These are phyloP conservation scores for Fusarium sp. DNA, from an alignment of 2,329 filamentous ascomycete species.

Conservation along the genomic window DNA sequence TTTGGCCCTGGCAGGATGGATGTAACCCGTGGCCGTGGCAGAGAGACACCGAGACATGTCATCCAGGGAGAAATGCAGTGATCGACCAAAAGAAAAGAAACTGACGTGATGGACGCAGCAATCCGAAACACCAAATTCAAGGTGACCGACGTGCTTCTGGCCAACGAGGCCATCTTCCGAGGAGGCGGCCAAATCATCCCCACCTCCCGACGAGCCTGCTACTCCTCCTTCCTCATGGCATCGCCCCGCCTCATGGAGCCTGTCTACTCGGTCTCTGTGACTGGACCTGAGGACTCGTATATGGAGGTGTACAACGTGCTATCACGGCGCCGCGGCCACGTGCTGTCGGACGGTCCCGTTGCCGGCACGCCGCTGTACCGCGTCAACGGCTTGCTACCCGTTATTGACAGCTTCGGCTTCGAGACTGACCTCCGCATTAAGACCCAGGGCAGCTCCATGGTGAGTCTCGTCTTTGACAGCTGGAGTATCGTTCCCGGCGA, in stretches of 20 bases:
- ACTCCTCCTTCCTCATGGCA: conserved; percentile 97
- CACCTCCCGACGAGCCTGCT: conserved; percentile 90
- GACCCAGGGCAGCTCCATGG: conserved; percentile 90
- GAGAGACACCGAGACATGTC: not conserved
- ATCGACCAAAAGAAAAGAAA: conserved; percentile 13
- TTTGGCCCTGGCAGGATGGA: conserved; percentile 19
- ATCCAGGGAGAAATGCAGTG: conserved; percentile 3
- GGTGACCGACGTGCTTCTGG: conserved; percentile 89
- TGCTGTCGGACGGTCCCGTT: conserved; percentile 92
- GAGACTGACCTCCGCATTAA: conserved; percentile 97
- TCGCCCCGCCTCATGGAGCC: conserved; percentile 97
- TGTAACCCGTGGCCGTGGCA: conserved; percentile 16
- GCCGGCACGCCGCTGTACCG: conserved; percentile 94
- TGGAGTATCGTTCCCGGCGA: conserved; percentile 98
- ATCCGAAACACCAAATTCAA: conserved; percentile 99
- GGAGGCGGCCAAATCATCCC: conserved; percentile 98
- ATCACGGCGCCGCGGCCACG: conserved; percentile 88
- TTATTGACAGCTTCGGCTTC: conserved; percentile 98
- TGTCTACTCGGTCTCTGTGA: conserved; percentile 92
- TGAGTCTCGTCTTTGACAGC: conserved; percentile 92
- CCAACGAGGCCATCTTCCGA: conserved; percentile 90
- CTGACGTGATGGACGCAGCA: conserved; percentile 62
- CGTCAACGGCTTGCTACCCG: conserved; percentile 90
- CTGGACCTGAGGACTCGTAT: conserved; percentile 89
- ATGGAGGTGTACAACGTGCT: conserved; percentile 92